Evolutionary conservation across 805 yeast species (phyloP).

Genomic region (Metschnikowia santaceciliae): DNA sequence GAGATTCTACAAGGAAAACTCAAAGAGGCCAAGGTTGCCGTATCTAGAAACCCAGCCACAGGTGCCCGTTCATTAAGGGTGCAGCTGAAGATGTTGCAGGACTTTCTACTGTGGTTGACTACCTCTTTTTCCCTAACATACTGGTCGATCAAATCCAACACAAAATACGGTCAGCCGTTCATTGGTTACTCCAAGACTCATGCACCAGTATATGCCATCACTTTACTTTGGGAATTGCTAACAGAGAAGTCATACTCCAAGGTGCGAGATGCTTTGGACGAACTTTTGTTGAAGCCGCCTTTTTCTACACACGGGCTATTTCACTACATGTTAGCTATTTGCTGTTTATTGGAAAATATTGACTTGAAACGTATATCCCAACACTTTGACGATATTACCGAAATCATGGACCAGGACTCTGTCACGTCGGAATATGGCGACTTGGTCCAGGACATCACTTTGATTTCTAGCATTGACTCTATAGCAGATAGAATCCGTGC

Average conservation of each 20-base stretch:
- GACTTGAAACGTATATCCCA: slow-evolving; percentile 13
- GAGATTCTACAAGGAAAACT: slow-evolving; percentile 40
- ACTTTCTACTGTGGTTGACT: slow-evolving; percentile 3
- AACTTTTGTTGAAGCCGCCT: slow-evolving; percentile 41
- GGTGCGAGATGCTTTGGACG: slow-evolving; percentile 33
- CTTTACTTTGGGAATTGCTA: slow-evolving; percentile 42
- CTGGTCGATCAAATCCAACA: not conserved
- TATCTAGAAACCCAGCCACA: not conserved
- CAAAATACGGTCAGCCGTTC: slow-evolving; percentile 1
- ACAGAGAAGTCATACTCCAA: slow-evolving; percentile 30
- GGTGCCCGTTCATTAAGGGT: not conserved
- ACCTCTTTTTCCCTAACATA: not conserved
- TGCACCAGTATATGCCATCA: slow-evolving; percentile 39
- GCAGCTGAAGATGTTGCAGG: not conserved
- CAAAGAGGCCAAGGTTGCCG: slow-evolving; percentile 3
- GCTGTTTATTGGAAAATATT: slow-evolving; percentile 24
- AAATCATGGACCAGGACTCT: slow-evolving; percentile 1
- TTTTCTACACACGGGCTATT: slow-evolving; percentile 40
- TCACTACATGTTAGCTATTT: slow-evolving; percentile 31
- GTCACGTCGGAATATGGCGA: slow-evolving; percentile 11
- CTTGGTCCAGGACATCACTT: slow-evolving; percentile 15
- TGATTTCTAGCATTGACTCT: slow-evolving; percentile 14
- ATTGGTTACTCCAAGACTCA: slow-evolving; percentile 30
- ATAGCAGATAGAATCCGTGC: slow-evolving; percentile 9
- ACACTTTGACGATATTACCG: slow-evolving; percentile 7